These are phyloP conservation scores for Starmera pachycereana DNA, from an alignment of 805 yeast genomes.

Conservation along the genomic window DNA sequence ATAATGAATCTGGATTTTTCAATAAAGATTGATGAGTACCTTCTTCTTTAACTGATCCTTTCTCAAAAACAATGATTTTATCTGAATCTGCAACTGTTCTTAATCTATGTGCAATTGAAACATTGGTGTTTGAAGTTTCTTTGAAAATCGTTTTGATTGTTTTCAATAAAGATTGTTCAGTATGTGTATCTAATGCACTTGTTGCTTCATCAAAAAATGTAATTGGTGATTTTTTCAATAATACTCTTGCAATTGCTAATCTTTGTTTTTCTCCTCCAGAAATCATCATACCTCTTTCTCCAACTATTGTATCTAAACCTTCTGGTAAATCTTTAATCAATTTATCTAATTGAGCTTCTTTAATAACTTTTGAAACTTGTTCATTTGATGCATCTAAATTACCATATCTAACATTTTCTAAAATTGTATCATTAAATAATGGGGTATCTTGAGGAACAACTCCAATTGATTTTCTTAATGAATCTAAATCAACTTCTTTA, in stretches of 20 bases:
- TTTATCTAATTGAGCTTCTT: slow-evolving; percentile 56
- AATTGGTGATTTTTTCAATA: slow-evolving; percentile 77
- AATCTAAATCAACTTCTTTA: slow-evolving; percentile 59
- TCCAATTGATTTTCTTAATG: slow-evolving; percentile 67
- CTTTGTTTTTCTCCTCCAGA: slow-evolving; percentile 99
- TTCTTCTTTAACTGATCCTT: slow-evolving; percentile 77
- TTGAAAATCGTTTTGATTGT: slow-evolving; percentile 64
- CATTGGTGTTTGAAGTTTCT: slow-evolving; percentile 55
- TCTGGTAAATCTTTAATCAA: slow-evolving; percentile 68
- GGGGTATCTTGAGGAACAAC: slow-evolving; percentile 99
- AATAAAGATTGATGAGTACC: slow-evolving; percentile 71
- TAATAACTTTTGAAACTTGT: slow-evolving; percentile 56
- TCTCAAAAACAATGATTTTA: slow-evolving; percentile 76
- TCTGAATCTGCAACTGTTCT: slow-evolving; percentile 93
- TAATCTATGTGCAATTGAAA: slow-evolving; percentile 88
- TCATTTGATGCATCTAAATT: slow-evolving; percentile 60
- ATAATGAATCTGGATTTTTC: slow-evolving; percentile 45
- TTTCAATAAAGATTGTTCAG: slow-evolving; percentile 74
- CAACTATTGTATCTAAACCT: slow-evolving; percentile 79
- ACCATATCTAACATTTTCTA: slow-evolving; percentile 85
- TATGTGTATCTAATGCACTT: slow-evolving; percentile 91
- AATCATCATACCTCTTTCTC: slow-evolving; percentile 97
- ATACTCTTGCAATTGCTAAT: slow-evolving; percentile 84
- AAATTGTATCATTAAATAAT: slow-evolving; percentile 78
- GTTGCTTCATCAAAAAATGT: slow-evolving; percentile 97